Evolutionary conservation across 2,329 filamentous ascomycete genomes (phyloP).

Genomic region (Penicillium sp.): DNA sequence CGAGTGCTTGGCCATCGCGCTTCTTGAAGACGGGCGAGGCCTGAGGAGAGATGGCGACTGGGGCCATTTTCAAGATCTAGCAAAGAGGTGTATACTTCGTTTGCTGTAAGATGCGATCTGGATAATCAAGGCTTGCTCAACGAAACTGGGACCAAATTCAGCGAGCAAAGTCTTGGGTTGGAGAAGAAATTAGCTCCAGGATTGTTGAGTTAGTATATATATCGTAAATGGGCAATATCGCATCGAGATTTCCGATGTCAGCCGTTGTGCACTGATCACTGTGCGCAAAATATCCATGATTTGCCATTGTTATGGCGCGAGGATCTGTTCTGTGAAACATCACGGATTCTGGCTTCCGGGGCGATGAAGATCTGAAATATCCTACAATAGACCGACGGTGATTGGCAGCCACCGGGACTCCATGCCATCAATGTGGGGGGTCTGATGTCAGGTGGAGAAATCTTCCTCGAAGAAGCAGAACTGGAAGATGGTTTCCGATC

Average conservation of each 20-base stretch:
- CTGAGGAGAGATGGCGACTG: conserved; percentile 28
- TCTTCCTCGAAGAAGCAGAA: not conserved
- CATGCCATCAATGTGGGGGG: conserved; percentile 7
- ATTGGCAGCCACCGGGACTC: conserved; percentile 2
- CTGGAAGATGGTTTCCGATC: conserved; percentile 11
- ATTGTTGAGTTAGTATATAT: conserved; percentile 15
- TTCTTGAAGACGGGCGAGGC: conserved; percentile 35
- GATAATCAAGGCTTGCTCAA: not conserved
- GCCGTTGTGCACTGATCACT: not conserved
- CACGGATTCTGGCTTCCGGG: conserved; percentile 37
- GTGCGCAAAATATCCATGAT: conserved; percentile 16
- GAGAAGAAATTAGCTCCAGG: not conserved
- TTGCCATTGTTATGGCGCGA: conserved; percentile 14
- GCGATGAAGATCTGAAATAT: conserved; percentile 8
- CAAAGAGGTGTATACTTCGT: not conserved
- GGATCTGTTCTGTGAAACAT: conserved; percentile 17
- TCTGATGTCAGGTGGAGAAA: conserved; percentile 12
- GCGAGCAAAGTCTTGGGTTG: not conserved
- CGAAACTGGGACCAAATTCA: not conserved
- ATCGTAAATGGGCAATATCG: conserved; percentile 12
- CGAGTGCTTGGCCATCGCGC: conserved; percentile 57
- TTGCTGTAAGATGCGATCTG: not conserved
- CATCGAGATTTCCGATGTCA: conserved; percentile 23
- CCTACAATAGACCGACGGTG: conserved; percentile 6
- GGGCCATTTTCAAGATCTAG: conserved; percentile 29